Evolutionary conservation across 2,329 filamentous ascomycete species (phyloP), one percentile per base, ranked within the genome.

Genomic region (Dothiorella sarmentorum): DNA sequence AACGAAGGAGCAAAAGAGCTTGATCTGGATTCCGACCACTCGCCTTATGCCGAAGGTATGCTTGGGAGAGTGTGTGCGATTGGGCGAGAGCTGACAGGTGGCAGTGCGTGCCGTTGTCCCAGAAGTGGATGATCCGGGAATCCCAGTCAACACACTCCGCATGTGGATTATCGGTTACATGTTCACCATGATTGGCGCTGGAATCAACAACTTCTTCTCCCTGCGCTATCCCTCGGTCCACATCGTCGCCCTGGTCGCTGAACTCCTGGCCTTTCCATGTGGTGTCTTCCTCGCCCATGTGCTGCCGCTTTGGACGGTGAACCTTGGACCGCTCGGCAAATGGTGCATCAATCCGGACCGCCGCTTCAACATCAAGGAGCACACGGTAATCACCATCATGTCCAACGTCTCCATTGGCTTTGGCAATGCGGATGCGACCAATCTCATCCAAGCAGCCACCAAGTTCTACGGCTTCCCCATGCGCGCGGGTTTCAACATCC

Each of bases 361-460:
- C 17, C 80, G 77, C 18, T 85, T 85, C 72, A 85, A 84, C 70
- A 80, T 79, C 69, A 85, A 85, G 72, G 83, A 85, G 66, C 82
- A 85, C 65, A 80, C 83, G 52, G 73, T 85, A 37, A 83, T 85
- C 63, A 82, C 84, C 22, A 80, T 83, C 68, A 86, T 86, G 83
- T 84, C 83, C 2, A 85, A 85, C 68, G 83, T 84, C 65, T 73
- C 81, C 4, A 69, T 68, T 31, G 65, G 66, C 11, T 69, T 68
- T 35, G 65, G 66, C n/a, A 65, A 70, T 5, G 85, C 87, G 3
- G 91, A 91, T 65, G 86, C 87, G 0, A 90, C 87, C 1, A 88
- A 91, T 63, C 86, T 90, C 27, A 82, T 91, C 43, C 76, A 90
- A 2, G 87, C 87, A 0, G 87, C 90, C 71, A 74, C 84, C 17